Conservation (phyloP, 441 rosid genomes). For the Syzygium malaccense region DNA sequence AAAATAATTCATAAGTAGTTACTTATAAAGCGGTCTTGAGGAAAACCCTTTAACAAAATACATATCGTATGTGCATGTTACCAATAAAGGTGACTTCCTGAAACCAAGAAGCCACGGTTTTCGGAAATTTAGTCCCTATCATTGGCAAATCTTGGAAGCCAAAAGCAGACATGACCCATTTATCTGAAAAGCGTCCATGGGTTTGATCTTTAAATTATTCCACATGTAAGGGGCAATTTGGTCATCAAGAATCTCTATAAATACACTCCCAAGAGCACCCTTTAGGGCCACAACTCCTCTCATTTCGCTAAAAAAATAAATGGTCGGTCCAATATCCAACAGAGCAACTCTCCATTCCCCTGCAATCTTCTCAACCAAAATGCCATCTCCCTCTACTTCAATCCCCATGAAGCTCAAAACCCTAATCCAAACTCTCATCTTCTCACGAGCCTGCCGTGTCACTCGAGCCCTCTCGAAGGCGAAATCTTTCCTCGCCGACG, state of each 20-base stretch:
- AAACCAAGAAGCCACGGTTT: not conserved
- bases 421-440: not conserved
- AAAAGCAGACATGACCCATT: not conserved
- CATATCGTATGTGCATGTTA: not conserved
- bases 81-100: not conserved
- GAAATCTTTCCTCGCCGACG: not conserved
- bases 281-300: not conserved
- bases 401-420: not conserved
- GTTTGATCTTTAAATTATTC: not conserved
- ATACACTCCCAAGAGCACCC: not conserved
- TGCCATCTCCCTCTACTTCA: not conserved
- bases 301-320: not conserved
- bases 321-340: not conserved
- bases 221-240: not conserved
- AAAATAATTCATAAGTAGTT: not conserved
- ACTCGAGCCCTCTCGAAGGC: not conserved
- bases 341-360: not conserved
- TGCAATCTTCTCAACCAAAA: not conserved
- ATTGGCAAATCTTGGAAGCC: not conserved
- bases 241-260: not conserved
- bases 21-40: not conserved
- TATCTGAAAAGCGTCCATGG: not conserved
- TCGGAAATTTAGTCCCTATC: not conserved
- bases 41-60: not conserved
- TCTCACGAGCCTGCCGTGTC: not conserved